Evolutionary conservation across 192 early-diverging fungal species (phyloP).

Genomic region (Gigaspora rosea): DNA sequence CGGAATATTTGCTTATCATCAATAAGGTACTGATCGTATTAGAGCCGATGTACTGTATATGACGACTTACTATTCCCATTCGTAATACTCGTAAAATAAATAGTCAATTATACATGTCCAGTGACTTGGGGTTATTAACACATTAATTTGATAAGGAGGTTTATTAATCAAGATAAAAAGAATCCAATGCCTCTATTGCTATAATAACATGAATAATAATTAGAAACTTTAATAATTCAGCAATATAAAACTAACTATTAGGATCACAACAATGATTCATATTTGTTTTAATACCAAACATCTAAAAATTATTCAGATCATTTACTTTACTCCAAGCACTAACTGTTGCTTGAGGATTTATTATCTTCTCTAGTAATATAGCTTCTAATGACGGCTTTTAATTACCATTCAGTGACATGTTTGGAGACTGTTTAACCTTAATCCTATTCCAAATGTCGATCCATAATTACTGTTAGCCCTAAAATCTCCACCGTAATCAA

Average conservation of each 20-base stretch:
- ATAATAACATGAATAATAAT: not conserved
- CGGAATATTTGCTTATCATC: conserved; percentile 38
- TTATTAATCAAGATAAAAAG: conserved; percentile 51
- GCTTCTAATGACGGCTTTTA: conserved; percentile 37
- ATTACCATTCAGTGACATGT: conserved; percentile 30
- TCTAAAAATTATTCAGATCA: conserved; percentile 42
- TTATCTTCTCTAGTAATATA: too few relatives aligned
- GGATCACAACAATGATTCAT: conserved; percentile 44
- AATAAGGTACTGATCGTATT: conserved; percentile 34
- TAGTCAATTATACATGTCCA: conserved; percentile 50
- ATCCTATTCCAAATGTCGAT: conserved; percentile 20
- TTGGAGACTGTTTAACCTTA: conserved; percentile 11
- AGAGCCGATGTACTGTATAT: conserved; percentile 32
- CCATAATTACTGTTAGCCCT: not conserved
- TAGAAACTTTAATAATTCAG: not conserved
- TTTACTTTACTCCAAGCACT: conserved; percentile 26
- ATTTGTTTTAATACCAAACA: conserved; percentile 42
- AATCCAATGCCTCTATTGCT: conserved; percentile 54
- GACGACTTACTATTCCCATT: conserved; percentile 39
- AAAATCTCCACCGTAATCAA: conserved; percentile 27
- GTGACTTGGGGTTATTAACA: conserved; percentile 39
- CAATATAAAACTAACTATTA: conserved; percentile 32
- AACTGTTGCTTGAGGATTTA: conserved; percentile 1
- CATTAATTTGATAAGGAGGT: conserved; percentile 46
- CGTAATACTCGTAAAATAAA: conserved; percentile 50